Evolutionary conservation across 441 rosid genomes (phyloP).

Genomic region (Pelargonium citronellum): DNA sequence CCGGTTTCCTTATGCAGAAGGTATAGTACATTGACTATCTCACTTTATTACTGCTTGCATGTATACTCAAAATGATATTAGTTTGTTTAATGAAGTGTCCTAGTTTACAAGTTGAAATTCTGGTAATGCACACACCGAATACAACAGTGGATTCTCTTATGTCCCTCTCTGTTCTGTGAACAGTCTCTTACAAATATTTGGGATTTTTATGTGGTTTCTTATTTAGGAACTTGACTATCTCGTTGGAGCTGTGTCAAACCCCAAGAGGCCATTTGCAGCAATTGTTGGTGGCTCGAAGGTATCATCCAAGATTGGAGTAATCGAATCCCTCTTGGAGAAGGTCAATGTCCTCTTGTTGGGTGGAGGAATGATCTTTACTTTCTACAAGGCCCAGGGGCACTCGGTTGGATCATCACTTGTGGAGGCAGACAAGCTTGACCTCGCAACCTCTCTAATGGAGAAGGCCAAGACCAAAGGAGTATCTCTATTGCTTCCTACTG

Average conservation of each 20-base stretch:
- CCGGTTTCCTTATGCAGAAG: conserved; percentile 30
- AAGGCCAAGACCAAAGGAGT: background rate
- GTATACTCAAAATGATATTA: too few relatives aligned
- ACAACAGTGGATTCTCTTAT: too few relatives aligned
- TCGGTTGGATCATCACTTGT: conserved; percentile 26
- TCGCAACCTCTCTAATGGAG: conserved; percentile 20
- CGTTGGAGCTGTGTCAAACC: conserved; percentile 24
- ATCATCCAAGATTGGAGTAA: conserved; percentile 27
- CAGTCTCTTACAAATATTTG: background rate
- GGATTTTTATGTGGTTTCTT: background rate
- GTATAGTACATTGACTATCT: conserved; percentile 1
- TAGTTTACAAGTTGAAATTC: too few relatives aligned
- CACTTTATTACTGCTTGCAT: too few relatives aligned
- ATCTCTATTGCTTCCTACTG: conserved; percentile 18
- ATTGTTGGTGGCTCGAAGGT: conserved; percentile 28
- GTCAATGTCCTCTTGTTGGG: conserved; percentile 21
- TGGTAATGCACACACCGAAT: too few relatives aligned
- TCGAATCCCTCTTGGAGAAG: conserved; percentile 23
- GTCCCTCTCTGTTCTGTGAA: too few relatives aligned
- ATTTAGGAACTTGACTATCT: conserved; percentile 24
- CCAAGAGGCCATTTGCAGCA: conserved; percentile 27
- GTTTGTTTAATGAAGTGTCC: too few relatives aligned
- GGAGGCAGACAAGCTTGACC: conserved; percentile 25
- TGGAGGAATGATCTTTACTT: conserved; percentile 22
- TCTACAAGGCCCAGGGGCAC: conserved; percentile 4